phyloP scores from a whole-genome alignment of 768 basidiomycete genomes.

The Serendipita sp. region DNA sequence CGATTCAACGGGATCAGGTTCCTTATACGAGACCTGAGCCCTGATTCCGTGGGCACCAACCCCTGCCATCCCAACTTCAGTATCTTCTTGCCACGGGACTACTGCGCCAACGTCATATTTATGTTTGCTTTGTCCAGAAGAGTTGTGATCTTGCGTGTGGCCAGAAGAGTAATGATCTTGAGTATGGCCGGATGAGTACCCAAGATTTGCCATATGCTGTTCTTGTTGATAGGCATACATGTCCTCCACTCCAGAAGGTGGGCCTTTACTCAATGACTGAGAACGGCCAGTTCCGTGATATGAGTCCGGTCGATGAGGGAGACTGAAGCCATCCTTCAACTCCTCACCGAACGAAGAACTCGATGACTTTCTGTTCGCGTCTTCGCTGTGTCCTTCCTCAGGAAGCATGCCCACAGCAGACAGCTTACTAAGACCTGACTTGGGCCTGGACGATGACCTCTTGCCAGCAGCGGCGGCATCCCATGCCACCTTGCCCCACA shows the following conservation, averaged over 20 bases:
- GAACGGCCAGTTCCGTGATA: background rate
- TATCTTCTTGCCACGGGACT: background rate
- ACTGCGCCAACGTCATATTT: background rate
- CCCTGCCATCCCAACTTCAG: slow-evolving; percentile 2
- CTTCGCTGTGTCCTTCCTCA: background rate
- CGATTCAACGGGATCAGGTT: background rate
- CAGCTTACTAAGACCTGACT: background rate
- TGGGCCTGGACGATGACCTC: background rate
- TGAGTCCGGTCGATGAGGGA: background rate
- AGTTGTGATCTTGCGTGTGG: background rate
- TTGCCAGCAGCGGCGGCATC: background rate
- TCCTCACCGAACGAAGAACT: background rate
- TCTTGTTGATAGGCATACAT: too few relatives aligned
- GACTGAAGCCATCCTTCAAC: background rate
- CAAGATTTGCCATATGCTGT: too few relatives aligned
- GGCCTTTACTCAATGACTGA: too few relatives aligned
- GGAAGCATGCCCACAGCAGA: background rate
- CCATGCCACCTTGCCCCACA: background rate
- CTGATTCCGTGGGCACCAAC: background rate
- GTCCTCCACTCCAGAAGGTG: too few relatives aligned
- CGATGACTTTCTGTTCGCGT: background rate
- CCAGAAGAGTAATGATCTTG: too few relatives aligned
- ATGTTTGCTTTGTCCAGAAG: background rate
- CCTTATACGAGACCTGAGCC: slow-evolving; percentile 1
- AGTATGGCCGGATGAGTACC: too few relatives aligned